Conservation (phyloP, 441 rosid genomes). For the Gossypium lobatum region DNA sequence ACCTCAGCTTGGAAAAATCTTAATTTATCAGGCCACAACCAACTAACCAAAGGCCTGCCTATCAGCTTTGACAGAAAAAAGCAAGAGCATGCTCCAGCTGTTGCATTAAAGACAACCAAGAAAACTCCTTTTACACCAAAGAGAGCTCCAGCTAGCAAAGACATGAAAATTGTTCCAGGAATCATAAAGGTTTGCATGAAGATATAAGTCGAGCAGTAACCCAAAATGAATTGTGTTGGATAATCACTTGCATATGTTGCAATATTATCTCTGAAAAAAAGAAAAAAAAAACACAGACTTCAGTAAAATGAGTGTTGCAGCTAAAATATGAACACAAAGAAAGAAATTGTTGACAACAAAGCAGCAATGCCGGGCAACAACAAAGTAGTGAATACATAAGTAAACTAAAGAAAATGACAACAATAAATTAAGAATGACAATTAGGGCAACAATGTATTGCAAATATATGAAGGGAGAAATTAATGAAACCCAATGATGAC, state of each 20-base stretch:
- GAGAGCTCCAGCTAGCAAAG: slow-evolving; percentile 94
- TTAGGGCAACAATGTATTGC: not conserved
- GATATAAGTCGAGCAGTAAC: slow-evolving; percentile 90
- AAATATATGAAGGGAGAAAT: not conserved
- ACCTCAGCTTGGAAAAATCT: slow-evolving; percentile 93
- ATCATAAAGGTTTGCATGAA: slow-evolving; percentile 99
- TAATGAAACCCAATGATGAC: not conserved
- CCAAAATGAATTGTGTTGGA: slow-evolving; percentile 77
- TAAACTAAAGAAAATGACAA: not conserved
- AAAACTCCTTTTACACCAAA: slow-evolving; percentile 88
- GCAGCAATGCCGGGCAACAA: not conserved
- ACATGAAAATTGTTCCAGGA: slow-evolving; percentile 99
- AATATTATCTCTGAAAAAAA: slow-evolving; percentile 64
- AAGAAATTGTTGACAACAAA: not conserved
- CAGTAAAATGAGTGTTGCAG: not conserved
- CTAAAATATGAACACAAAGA: not conserved
- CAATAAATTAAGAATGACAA: not conserved
- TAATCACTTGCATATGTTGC: slow-evolving; percentile 73
- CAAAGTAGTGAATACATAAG: not conserved
- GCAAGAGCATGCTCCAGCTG: slow-evolving; percentile 93
- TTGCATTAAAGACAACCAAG: slow-evolving; percentile 85
- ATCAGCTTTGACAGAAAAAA: slow-evolving; percentile 84
- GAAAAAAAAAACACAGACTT: not conserved
- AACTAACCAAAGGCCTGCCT: slow-evolving; percentile 78
- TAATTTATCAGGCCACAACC: slow-evolving; percentile 95